These are phyloP conservation scores for Metschnikowia cubensis DNA, from an alignment of 805 yeast genomes.

Conservation along the genomic window DNA sequence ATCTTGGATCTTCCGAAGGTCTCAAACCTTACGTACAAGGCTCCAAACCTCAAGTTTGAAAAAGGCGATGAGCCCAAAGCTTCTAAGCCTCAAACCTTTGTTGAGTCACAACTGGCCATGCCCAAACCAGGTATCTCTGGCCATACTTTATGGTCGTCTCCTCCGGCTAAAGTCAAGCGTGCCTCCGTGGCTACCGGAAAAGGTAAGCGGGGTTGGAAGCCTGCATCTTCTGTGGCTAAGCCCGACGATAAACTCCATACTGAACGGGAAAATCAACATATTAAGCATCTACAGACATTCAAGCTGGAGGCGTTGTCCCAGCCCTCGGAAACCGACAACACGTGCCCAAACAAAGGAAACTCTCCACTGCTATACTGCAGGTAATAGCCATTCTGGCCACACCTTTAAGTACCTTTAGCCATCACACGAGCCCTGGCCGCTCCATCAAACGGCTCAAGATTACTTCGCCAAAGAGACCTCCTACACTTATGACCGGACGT, in stretches of 20 bases:
- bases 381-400: conserved; percentile 7
- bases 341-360: conserved; percentile 17
- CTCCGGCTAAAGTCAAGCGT: conserved; percentile 54
- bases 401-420: not conserved
- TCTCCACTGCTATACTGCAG: conserved; percentile 14
- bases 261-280: conserved; percentile 11
- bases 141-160: conserved; percentile 62
- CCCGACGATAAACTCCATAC: conserved; percentile 18
- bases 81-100: conserved; percentile 23
- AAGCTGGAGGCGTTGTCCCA: conserved; percentile 14
- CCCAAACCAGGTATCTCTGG: conserved; percentile 67
- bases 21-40: conserved; percentile 5
- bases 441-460: conserved; percentile 22
- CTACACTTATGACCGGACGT: conserved; percentile 18
- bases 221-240: conserved; percentile 7
- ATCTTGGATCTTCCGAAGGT: not conserved
- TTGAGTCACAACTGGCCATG: conserved; percentile 56
- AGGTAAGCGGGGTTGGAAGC: conserved; percentile 29
- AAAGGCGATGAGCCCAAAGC: not conserved
- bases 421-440: conserved; percentile 3
- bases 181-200: conserved; percentile 49
- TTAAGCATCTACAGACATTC: conserved; percentile 13
- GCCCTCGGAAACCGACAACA: conserved; percentile 14
- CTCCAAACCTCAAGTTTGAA: conserved; percentile 7
- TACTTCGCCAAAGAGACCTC: conserved; percentile 30